A percentile compares a stretch with the other conserved stretches of the same genome.
These are phyloP conservation scores for Calonectria multiphialidica DNA, from an alignment of 2,329 filamentous ascomycete species.

Conservation along the genomic window DNA sequence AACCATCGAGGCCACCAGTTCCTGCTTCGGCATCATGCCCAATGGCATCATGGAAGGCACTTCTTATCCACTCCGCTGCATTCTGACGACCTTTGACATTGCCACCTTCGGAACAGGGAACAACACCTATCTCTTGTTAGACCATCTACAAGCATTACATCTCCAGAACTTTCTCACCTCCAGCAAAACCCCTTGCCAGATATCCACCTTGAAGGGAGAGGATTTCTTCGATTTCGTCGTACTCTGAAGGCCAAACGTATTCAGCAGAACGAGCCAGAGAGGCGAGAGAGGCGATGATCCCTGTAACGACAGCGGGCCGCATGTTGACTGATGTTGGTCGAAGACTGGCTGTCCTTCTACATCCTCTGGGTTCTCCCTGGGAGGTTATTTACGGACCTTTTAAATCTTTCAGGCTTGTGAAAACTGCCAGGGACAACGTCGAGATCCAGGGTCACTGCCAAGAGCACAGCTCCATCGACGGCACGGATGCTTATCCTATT, in stretches of 20 bases:
- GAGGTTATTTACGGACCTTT: not conserved
- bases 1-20: constrained; percentile 41
- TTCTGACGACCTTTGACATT: constrained; percentile 33
- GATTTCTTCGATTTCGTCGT: constrained; percentile 33
- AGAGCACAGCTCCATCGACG: constrained; percentile 4
- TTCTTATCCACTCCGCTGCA: constrained; percentile 43
- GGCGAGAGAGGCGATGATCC: not conserved
- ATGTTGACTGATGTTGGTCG: not conserved
- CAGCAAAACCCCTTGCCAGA: constrained; percentile 9
- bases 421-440: not conserved
- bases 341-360: too few relatives aligned
- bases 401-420: not conserved
- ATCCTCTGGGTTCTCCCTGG: too few relatives aligned
- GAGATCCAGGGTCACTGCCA: not conserved
- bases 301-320: not conserved
- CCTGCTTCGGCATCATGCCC: constrained; percentile 34
- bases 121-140: constrained; percentile 27
- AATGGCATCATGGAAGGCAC: constrained; percentile 42
- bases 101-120: constrained; percentile 33
- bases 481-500: constrained; percentile 18
- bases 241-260: constrained; percentile 35
- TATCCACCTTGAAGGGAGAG: constrained; percentile 21
- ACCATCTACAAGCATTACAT: too few relatives aligned
- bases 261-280: not conserved
- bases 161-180: constrained; percentile 2